Evolutionary conservation across 352 stramenopile species (phyloP).

Genomic region (Pythium insidiosum): DNA sequence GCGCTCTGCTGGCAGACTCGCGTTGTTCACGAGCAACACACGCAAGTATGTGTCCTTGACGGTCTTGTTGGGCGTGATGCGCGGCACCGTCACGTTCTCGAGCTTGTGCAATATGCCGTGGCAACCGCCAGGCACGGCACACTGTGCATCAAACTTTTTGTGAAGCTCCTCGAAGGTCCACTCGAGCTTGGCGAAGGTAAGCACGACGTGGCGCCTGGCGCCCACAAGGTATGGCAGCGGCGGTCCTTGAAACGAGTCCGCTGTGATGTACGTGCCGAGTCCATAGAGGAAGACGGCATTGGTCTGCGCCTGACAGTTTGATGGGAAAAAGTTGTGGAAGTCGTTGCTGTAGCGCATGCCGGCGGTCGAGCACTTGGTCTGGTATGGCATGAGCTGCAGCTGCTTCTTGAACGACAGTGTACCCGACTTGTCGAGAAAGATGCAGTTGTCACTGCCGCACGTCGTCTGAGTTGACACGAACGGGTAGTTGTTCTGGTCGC

Average conservation of each 20-base stretch:
- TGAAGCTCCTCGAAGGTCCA: slow-evolving; percentile 2
- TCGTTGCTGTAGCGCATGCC: slow-evolving; percentile 27
- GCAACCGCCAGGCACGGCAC: too few relatives aligned
- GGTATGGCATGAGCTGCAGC: slow-evolving; percentile 24
- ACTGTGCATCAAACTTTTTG: slow-evolving; percentile 4
- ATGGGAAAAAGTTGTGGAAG: slow-evolving; percentile 24
- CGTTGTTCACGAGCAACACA: slow-evolving; percentile 1
- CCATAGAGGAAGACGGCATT: slow-evolving; percentile 30
- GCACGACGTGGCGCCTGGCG: slow-evolving; percentile 1
- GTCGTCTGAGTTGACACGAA: slow-evolving; percentile 16
- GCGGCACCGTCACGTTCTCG: slow-evolving; percentile 1
- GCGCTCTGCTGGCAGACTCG: neutral
- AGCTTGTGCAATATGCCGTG: slow-evolving; percentile 2
- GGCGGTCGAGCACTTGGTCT: slow-evolving; percentile 22
- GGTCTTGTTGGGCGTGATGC: neutral
- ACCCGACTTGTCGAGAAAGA: slow-evolving; percentile 28
- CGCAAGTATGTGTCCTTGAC: slow-evolving; percentile 2
- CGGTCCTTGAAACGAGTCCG: slow-evolving; percentile 6
- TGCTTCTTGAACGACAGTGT: slow-evolving; percentile 25
- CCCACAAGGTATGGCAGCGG: neutral
- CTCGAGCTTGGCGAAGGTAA: slow-evolving; percentile 9
- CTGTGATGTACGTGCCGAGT: slow-evolving; percentile 18
- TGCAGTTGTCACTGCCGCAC: slow-evolving; percentile 22
- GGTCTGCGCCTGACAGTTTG: slow-evolving; percentile 10
- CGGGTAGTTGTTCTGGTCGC: slow-evolving; percentile 21